Evolutionary conservation across 2,329 filamentous ascomycete genomes (phyloP).

Genomic region (Colletotrichum costaricense): DNA sequence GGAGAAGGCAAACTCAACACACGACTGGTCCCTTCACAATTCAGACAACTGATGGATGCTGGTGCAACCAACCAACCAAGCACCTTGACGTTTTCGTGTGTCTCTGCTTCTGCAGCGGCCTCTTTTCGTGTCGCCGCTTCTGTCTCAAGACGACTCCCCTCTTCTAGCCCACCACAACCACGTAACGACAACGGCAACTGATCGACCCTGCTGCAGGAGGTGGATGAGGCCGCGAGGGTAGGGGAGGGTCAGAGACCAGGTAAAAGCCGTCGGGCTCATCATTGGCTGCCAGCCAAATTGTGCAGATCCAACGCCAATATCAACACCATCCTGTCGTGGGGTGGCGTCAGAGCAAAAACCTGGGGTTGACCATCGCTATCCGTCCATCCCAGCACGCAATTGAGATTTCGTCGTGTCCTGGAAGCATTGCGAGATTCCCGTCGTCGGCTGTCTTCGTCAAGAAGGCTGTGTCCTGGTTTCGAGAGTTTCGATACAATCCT

Average conservation of each 20-base stretch:
- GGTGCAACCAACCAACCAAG: conserved; percentile 8
- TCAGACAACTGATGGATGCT: neutral
- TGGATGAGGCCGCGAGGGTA: conserved; percentile 15
- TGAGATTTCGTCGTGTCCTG: neutral
- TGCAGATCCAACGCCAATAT: conserved; percentile 15
- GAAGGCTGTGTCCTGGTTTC: conserved; percentile 16
- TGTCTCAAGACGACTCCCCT: conserved; percentile 2
- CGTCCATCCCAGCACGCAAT: conserved; percentile 16
- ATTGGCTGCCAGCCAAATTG: conserved; percentile 19
- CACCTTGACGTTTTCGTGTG: neutral
- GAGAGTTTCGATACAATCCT: conserved; percentile 27
- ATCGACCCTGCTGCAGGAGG: conserved; percentile 13
- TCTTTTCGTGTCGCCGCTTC: conserved; percentile 3
- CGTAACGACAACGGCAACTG: conserved; percentile 21
- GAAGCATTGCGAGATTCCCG: neutral
- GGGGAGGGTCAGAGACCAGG: conserved; percentile 13
- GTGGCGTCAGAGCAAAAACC: conserved; percentile 28
- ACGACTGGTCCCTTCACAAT: neutral
- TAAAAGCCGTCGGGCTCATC: neutral
- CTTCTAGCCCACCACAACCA: conserved; percentile 11
- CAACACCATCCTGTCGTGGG: conserved; percentile 16
- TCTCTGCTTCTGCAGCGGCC: neutral
- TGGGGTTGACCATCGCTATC: conserved; percentile 14
- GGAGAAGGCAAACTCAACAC: neutral
- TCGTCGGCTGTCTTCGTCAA: neutral